Conservation (phyloP, 2,329 filamentous ascomycete species). For the Alternaria sp. region DNA sequence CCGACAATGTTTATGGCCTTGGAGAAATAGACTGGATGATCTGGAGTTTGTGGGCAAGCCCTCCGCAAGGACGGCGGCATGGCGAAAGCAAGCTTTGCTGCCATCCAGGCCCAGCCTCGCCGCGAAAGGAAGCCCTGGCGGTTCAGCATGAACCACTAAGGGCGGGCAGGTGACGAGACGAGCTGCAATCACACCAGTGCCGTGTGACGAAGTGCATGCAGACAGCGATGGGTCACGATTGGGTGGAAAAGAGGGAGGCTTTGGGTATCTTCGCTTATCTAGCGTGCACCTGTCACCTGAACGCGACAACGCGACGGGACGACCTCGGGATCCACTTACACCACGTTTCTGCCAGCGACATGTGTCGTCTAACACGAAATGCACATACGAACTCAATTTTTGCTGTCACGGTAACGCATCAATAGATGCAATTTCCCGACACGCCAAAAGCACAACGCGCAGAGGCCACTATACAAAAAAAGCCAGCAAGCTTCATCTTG, state of each 20-base stretch:
- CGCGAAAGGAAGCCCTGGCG: slow-evolving; percentile 25
- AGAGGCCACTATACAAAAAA: background rate
- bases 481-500: background rate
- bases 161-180: slow-evolving; percentile 11
- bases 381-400: background rate
- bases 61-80: slow-evolving; percentile 13
- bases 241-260: slow-evolving; percentile 8
- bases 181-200: slow-evolving; percentile 18
- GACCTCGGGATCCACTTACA: slow-evolving; percentile 6
- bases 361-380: background rate
- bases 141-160: slow-evolving; percentile 27
- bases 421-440: slow-evolving; percentile 5
- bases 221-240: slow-evolving; percentile 11
- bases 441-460: background rate
- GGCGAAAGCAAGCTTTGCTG: slow-evolving; percentile 13
- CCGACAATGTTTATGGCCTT: background rate
- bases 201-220: slow-evolving; percentile 30
- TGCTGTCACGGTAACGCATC: slow-evolving; percentile 2
- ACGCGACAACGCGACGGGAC: slow-evolving; percentile 8
- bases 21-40: background rate
- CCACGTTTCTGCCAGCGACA: slow-evolving; percentile 3
- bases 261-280: slow-evolving; percentile 7
- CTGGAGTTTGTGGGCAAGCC: slow-evolving; percentile 3
- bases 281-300: slow-evolving; percentile 10
- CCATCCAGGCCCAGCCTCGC: slow-evolving; percentile 17